Conservation (phyloP, 148 eudicot genomes). For the Fallopia convolvulus region DNA sequence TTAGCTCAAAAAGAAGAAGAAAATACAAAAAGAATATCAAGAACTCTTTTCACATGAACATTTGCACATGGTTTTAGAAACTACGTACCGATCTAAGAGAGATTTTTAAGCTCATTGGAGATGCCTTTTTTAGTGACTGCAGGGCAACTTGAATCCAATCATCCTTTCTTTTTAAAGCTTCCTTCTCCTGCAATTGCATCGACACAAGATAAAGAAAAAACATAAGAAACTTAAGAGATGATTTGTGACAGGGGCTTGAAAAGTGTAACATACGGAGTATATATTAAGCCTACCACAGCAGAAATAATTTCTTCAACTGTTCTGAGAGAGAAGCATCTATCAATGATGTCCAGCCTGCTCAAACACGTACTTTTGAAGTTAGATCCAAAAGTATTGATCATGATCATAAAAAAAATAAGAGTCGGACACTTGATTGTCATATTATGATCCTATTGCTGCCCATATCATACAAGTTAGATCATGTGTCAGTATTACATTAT, state of each 20-base stretch:
- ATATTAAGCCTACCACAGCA: constrained; percentile 55
- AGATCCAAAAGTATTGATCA: neutral
- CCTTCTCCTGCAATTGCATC: constrained; percentile 42
- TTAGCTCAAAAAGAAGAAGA: neutral
- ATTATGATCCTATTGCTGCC: neutral
- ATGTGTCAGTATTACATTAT: neutral
- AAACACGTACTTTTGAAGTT: constrained; percentile 3
- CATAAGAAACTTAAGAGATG: neutral
- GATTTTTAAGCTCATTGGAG: constrained; percentile 88
- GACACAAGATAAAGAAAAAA: neutral
- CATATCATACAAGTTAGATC: neutral
- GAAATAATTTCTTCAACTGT: constrained; percentile 73
- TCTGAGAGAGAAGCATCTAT: constrained; percentile 58
- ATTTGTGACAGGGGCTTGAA: neutral
- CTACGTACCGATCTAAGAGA: constrained; percentile 65
- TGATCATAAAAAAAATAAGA: neutral
- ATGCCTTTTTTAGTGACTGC: constrained; percentile 65
- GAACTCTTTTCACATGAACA: neutral
- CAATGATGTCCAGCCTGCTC: constrained; percentile 58
- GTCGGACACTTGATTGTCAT: neutral
- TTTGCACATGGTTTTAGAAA: no score
- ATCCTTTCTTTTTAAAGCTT: constrained; percentile 35
- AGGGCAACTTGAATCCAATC: constrained; percentile 69
- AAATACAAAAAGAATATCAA: neutral
- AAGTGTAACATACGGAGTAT: neutral